Evolutionary conservation across 1,284 basidiomycete genomes (phyloP), one percentile per base, ranked within the genome.

Genomic region (Apiotrichum mycotoxinovorans): DNA sequence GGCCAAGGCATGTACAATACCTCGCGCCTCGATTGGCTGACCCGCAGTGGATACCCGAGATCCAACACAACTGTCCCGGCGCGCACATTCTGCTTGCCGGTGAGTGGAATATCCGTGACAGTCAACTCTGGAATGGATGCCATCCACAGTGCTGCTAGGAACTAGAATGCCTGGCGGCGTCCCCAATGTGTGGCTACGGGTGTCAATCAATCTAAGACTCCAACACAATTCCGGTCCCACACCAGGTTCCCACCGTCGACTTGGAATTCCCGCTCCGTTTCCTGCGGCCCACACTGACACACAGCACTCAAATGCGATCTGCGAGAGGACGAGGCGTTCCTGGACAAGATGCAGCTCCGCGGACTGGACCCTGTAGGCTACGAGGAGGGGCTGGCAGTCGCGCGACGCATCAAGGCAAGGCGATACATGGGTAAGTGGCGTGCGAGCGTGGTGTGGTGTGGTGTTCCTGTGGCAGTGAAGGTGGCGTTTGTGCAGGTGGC

Each of bases 251-350:
- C n/a, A n/a, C n/a, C n/a, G n/a, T n/a, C n/a, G n/a, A n/a, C n/a
- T n/a, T n/a, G n/a, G n/a, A n/a, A n/a, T n/a, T n/a, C n/a, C n/a
- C n/a, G n/a, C n/a, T n/a, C n/a, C n/a, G n/a, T n/a, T n/a, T n/a
- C n/a, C n/a, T n/a, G n/a, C n/a, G n/a, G n/a, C n/a, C n/a, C n/a
- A 46, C 38, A 12, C 37, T 40, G n/a, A 26, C 45, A 22, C 27
- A 51, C 61, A 93, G 92, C 94, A 3, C 81, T 95, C 47, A 98
- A 98, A 79, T 98, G 94, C 69, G 94, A 98, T 76, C 81, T 97
- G 35, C 82, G 94, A 56, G 89, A 93, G 58, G 89, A 96, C 67
- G 80, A 79, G 10, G 77, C 79, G 3, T 82, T 86, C 20, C 81
- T 81, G 68, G 86, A 88, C 47, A 84, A 86, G 51, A 80, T 94